phyloP scores from a whole-genome alignment of 208 protist species.

The Leptomonas seymouri region DNA sequence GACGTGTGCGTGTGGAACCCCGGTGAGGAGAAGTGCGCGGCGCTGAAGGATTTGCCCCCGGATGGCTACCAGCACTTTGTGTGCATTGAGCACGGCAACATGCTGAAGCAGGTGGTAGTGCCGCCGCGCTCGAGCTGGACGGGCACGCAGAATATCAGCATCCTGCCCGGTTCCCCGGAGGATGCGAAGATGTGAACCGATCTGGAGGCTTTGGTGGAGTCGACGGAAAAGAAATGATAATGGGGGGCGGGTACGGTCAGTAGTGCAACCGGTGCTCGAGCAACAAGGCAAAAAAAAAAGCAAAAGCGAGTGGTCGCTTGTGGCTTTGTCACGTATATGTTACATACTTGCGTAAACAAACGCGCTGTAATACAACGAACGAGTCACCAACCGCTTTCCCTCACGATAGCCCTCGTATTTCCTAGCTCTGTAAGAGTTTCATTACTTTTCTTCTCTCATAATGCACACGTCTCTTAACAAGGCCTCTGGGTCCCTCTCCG shows the following conservation, averaged over 20 bases:
- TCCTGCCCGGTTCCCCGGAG: constrained; percentile 38
- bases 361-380: background rate
- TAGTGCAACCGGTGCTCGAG: constrained; percentile 6
- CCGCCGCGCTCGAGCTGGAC: constrained; percentile 64
- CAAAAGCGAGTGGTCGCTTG: no score
- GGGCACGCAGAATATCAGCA: constrained; percentile 51
- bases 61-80: constrained; percentile 85
- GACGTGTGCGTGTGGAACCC: constrained; percentile 92
- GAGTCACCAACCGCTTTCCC: constrained; percentile 11
- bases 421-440: background rate
- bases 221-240: constrained; percentile 7
- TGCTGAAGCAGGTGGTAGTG: constrained; percentile 64
- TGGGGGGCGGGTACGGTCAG: background rate
- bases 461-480: constrained; percentile 23
- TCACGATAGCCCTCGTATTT: background rate
- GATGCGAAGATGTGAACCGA: constrained; percentile 46
- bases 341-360: background rate
- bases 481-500: constrained; percentile 9
- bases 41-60: constrained; percentile 72
- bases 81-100: constrained; percentile 86
- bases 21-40: constrained; percentile 66
- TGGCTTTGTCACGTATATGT: no score
- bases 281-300: no score
- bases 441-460: constrained; percentile 7
- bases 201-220: constrained; percentile 21